Evolutionary conservation across 1,284 basidiomycete genomes (phyloP).

Genomic region (Ustilago hordei): DNA sequence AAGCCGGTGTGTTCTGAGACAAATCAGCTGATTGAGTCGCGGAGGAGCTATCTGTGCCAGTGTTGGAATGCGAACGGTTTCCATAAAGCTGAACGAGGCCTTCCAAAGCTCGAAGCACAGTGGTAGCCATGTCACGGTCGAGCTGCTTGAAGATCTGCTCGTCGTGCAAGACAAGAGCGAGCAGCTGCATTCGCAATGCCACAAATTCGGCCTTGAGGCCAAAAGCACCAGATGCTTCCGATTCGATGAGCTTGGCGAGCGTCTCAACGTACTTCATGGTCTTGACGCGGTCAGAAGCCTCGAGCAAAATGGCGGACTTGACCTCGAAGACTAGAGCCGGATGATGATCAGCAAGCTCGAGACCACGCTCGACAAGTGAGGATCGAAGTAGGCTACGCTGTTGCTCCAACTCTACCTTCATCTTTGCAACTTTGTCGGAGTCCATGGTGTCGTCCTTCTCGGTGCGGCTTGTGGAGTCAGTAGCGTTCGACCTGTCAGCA

Average conservation of each 20-base stretch:
- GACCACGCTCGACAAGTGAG: slow-evolving; percentile 56
- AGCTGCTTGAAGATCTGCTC: slow-evolving; percentile 75
- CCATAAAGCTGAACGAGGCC: slow-evolving; percentile 36
- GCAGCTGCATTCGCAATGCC: slow-evolving; percentile 82
- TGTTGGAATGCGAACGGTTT: slow-evolving; percentile 50
- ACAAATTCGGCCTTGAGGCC: slow-evolving; percentile 69
- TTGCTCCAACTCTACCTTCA: slow-evolving; percentile 41
- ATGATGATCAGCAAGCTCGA: slow-evolving; percentile 86
- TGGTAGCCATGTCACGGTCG: slow-evolving; percentile 72
- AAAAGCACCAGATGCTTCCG: slow-evolving; percentile 33
- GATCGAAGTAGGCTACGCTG: slow-evolving; percentile 72
- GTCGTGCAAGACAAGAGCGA: slow-evolving; percentile 85
- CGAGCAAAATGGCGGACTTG: slow-evolving; percentile 58
- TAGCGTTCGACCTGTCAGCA: slow-evolving; percentile 1
- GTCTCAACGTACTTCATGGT: slow-evolving; percentile 29
- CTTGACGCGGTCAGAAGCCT: slow-evolving; percentile 34
- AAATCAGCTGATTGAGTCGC: neutral
- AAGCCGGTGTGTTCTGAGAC: neutral
- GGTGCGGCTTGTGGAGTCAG: slow-evolving; percentile 4
- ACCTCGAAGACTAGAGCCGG: slow-evolving; percentile 90
- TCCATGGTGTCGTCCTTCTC: slow-evolving; percentile 37
- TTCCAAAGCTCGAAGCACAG: slow-evolving; percentile 40
- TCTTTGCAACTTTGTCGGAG: slow-evolving; percentile 36
- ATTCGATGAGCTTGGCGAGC: slow-evolving; percentile 44
- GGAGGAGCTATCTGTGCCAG: neutral